Base-by-base conservation (phyloP, 148 eudicot genomes). In the Silene conica region DNA sequence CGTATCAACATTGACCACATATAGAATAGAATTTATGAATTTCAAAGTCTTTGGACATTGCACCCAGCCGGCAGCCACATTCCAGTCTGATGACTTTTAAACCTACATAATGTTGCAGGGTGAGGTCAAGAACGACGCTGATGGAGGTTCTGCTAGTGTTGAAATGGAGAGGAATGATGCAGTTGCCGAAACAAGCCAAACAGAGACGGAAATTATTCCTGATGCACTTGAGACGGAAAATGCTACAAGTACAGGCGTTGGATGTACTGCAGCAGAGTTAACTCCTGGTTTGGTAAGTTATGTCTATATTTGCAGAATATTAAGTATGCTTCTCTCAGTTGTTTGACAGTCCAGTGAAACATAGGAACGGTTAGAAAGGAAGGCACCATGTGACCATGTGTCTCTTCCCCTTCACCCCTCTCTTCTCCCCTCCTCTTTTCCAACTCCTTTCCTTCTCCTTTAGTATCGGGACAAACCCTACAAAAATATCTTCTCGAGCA, bases 241-340 rank as follows among this genome's bases (percentile, higher is more conserved):
- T 66, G 31, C 58, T 20, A 13, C 50, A 23, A 67, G 38, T 26
- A 45, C 50, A 14, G 52, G 19, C 46, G 54, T 34, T 31, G 18
- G 22, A 58, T 64, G 67, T 72, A 26, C 18, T 5, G 22, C 76
- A 50, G 60, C n/a, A 26, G 68, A 71, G 15, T 11, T 21, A 73
- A 55, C 19, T 43, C 71, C 43, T 14, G 20, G 26, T 60, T 73
- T 21, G 69, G 73, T 78, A 60, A 67, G 72, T 50, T 73, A 63
- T 69, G 34, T 18, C 61, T 66, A 26, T 50, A 5, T n/a, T n/a
- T n/a, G 12, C 41, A 5, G 41, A 34, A 0, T 34, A 34, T 11
- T 62, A 63, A 63, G 41, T 63, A 28, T 15, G n/a, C 8, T 26
- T 28, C 41, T 63, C 45, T 48, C n/a, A n/a, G n/a, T n/a, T n/a